Conservation (phyloP, 2,329 filamentous ascomycete genomes). For the Ascochyta clinopodiicola region DNA sequence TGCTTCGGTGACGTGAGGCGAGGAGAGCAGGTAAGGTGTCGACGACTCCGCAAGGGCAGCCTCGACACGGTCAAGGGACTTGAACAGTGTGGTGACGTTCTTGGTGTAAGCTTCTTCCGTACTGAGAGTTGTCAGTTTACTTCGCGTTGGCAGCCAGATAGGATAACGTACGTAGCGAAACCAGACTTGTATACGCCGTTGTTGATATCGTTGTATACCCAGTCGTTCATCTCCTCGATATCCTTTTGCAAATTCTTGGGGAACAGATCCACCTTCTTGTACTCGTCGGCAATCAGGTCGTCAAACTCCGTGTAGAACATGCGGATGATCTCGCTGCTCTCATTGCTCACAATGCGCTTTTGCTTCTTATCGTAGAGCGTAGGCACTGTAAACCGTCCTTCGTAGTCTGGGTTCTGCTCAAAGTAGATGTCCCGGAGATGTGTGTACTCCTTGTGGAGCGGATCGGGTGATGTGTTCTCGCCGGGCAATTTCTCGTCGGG, state of each 20-base stretch:
- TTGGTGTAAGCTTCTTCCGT: slow-evolving; percentile 59
- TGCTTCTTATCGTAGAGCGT: slow-evolving; percentile 81
- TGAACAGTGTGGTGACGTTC: slow-evolving; percentile 55
- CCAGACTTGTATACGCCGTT: slow-evolving; percentile 61
- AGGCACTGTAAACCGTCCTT: slow-evolving; percentile 85
- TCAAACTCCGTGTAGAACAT: slow-evolving; percentile 89
- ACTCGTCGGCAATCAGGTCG: slow-evolving; percentile 53
- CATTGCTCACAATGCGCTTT: slow-evolving; percentile 84
- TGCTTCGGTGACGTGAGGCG: slow-evolving; percentile 55
- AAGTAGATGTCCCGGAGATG: slow-evolving; percentile 84
- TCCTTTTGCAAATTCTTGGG: slow-evolving; percentile 52
- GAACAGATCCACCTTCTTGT: slow-evolving; percentile 54
- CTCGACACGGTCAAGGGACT: slow-evolving; percentile 57
- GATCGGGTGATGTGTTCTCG: slow-evolving; percentile 64
- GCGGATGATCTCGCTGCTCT: slow-evolving; percentile 89
- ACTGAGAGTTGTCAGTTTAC: slow-evolving; percentile 16
- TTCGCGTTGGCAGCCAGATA: neutral
- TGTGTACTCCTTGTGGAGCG: slow-evolving; percentile 71
- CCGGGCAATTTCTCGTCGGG: slow-evolving; percentile 65
- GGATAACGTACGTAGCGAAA: slow-evolving; percentile 54
- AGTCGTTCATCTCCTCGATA: slow-evolving; percentile 59
- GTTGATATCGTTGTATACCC: slow-evolving; percentile 61
- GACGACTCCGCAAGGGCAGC: slow-evolving; percentile 48
- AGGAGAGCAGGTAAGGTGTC: slow-evolving; percentile 57
- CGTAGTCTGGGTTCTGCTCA: slow-evolving; percentile 72